A percentile compares a stretch with the other conserved stretches of the same genome.
These are phyloP conservation scores for Sequoiadendron giganteum DNA, from an alignment of 75 land plant species.

Conservation along the genomic window DNA sequence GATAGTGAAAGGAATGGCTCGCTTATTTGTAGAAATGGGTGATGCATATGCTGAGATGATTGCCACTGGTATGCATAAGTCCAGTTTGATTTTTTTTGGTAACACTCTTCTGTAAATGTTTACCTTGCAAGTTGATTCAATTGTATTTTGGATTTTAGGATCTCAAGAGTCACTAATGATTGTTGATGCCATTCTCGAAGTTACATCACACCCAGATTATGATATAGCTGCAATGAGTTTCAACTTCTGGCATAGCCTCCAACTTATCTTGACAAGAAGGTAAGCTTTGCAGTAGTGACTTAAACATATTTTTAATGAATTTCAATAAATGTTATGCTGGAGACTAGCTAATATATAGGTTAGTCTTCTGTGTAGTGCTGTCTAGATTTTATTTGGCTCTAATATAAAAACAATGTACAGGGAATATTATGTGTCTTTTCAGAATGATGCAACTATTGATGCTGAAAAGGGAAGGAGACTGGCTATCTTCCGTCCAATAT, in stretches of 20 bases:
- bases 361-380: not conserved
- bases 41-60: slow-evolving; percentile 92
- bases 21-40: slow-evolving; percentile 95
- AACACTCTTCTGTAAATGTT: not conserved
- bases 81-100: not conserved
- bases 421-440: slow-evolving; percentile 53
- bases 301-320: not conserved
- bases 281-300: slow-evolving; percentile 9
- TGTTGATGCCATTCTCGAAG: slow-evolving; percentile 82
- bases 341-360: not conserved
- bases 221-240: slow-evolving; percentile 94
- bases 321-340: not conserved
- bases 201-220: slow-evolving; percentile 95
- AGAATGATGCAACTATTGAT: slow-evolving; percentile 57
- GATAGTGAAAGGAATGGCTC: slow-evolving; percentile 88
- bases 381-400: not conserved
- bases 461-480: slow-evolving; percentile 72
- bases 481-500: slow-evolving; percentile 58
- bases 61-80: slow-evolving; percentile 69
- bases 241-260: slow-evolving; percentile 95
- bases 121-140: not conserved
- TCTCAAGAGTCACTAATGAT: slow-evolving; percentile 87
- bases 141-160: slow-evolving; percentile 42
- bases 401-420: slow-evolving; percentile 28
- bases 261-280: slow-evolving; percentile 69